These are phyloP conservation scores for Trypanosoma cruzi DNA, from an alignment of 208 protist species.

Conservation along the genomic window DNA sequence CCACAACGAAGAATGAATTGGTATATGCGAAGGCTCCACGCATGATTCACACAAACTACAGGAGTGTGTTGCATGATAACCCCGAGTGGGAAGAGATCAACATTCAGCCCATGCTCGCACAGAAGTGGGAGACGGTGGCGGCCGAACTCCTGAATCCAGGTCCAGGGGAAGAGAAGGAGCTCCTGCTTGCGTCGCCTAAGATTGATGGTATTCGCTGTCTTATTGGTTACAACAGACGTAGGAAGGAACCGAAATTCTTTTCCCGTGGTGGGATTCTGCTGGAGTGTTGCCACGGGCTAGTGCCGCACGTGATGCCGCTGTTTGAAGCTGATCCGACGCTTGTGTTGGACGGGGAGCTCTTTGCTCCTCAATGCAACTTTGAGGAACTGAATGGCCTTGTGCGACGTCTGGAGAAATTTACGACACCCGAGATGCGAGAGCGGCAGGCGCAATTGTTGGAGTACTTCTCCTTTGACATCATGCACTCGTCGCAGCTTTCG, in stretches of 20 bases:
- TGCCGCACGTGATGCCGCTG: conserved; percentile 66
- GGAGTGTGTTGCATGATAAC: conserved; percentile 75
- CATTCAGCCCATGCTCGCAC: conserved; percentile 89
- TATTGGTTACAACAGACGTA: conserved; percentile 67
- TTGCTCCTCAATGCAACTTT: conserved; percentile 84
- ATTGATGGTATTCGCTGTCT: conserved; percentile 92
- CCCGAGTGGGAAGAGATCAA: conserved; percentile 83
- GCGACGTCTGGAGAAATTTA: conserved; percentile 45
- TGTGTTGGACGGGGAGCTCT: conserved; percentile 88
- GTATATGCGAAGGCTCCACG: conserved; percentile 70
- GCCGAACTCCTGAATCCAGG: conserved; percentile 41
- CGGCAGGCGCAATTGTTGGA: conserved; percentile 66
- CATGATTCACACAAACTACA: conserved; percentile 88
- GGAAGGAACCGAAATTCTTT: conserved; percentile 78
- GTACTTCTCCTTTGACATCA: conserved; percentile 92
- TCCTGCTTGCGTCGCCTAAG: conserved; percentile 85
- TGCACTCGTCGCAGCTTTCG: conserved; percentile 72
- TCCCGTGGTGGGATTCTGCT: conserved; percentile 86
- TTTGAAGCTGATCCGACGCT: conserved; percentile 75
- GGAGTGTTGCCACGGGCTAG: conserved; percentile 80
- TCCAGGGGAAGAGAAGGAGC: conserved; percentile 27
- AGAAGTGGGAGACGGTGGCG: conserved; percentile 76
- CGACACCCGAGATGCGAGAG: conserved; percentile 33
- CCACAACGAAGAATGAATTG: conserved; percentile 19
- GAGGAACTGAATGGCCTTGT: conserved; percentile 87